Evolutionary conservation across 2,329 filamentous ascomycete species (phyloP), one percentile per base, ranked within the genome.

Genomic region (Balansia obtecta): DNA sequence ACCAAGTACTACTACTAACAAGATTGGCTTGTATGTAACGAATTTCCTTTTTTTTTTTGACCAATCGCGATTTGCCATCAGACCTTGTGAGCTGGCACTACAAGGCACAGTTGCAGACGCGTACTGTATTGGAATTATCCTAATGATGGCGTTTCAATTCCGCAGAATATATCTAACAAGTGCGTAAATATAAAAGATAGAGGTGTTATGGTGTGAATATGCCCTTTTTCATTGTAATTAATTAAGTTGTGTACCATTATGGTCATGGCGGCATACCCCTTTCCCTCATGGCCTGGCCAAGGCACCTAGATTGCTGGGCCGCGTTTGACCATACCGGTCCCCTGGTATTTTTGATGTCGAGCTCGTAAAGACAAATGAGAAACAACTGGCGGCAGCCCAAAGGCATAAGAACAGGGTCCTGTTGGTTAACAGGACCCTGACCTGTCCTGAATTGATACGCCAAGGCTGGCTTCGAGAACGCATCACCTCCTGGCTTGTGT

Each of bases 241-340:
- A 45, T 51, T 48, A 51, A 34, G 22, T 48, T 27, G 16, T 45
- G 12, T 34, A 39, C 11, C 22, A 33, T 45, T 45, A 8, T 40
- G 13, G 4, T 33, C 22, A 10, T 48, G 10, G 27, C 41, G 27
- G 8, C 11, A 2, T 38, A 5, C 6, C 18, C 33, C 3, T 33
- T 12, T 38, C 41, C 41, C 15, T 15, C 38, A 11, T 22, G 34
- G 15, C 27, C 27, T 27, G 27, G 8, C 4, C 5, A 27, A 27
- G 27, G 5, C 15, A 9, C 34, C 6, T 37, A 12, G 11, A 12
- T 37, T 13, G 34, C 16, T 27, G 27, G 27, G 27, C 4, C 27
- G 27, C 27, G 27, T 6, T 8, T 27, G 27, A 27, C 27, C 27
- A 4, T 27, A 7, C 27, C 27, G 27, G 4, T 27, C 27, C 27